Percentiles rank a stretch among this genome's conserved stretches.
Evolutionary conservation across 2,329 filamentous ascomycete species (phyloP).

Genomic region (Endocalyx cinctus): DNA sequence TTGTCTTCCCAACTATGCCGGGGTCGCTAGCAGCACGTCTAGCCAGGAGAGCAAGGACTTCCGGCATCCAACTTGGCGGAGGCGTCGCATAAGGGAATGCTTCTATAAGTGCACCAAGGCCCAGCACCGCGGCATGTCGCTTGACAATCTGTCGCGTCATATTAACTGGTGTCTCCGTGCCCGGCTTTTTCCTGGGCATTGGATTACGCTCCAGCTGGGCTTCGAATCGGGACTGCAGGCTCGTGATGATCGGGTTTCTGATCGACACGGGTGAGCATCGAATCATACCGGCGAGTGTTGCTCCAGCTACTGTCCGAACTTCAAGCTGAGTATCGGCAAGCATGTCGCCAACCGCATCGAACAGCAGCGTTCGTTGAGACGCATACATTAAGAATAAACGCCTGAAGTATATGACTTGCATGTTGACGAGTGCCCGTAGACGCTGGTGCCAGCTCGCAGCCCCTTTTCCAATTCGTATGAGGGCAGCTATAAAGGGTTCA

Average conservation of each 20-base stretch:
- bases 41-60: conserved; percentile 80
- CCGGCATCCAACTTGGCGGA: conserved; percentile 89
- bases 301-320: conserved; percentile 86
- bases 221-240: conserved; percentile 76
- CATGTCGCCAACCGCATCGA: conserved; percentile 94
- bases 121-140: conserved; percentile 86
- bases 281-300: conserved; percentile 95
- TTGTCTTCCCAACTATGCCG: conserved; percentile 90
- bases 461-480: conserved; percentile 82
- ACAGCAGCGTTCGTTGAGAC: conserved; percentile 72
- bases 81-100: conserved; percentile 96
- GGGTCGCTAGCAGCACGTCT: conserved; percentile 81
- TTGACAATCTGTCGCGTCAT: conserved; percentile 73
- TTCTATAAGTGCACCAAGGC: conserved; percentile 84
- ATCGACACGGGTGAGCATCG: conserved; percentile 82
- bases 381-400: conserved; percentile 81
- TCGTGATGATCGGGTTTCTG: conserved; percentile 70
- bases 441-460: conserved; percentile 93
- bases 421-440: conserved; percentile 90
- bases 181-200: conserved; percentile 70
- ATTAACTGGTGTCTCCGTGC: conserved; percentile 66
- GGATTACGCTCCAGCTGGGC: conserved; percentile 75
- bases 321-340: conserved; percentile 87
- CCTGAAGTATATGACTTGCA: conserved; percentile 98
- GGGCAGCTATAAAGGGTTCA: conserved; percentile 73